phyloP scores from a whole-genome alignment of 768 basidiomycete genomes.

The Serpula lacrymans region DNA sequence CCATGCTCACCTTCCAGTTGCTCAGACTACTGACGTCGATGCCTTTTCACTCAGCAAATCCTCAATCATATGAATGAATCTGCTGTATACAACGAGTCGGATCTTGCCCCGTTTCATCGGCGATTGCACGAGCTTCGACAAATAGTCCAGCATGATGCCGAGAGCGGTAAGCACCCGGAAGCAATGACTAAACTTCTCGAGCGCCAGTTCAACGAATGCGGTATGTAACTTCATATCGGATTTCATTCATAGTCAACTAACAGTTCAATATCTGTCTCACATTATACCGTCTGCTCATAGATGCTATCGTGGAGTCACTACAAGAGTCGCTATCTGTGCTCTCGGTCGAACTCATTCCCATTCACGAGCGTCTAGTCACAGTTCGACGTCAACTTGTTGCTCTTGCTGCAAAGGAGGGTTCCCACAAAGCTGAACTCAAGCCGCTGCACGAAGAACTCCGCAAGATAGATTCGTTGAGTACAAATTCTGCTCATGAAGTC shows the following conservation, averaged over 20 bases:
- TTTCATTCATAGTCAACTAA: too few species aligned
- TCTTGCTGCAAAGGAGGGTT: conserved; percentile 83
- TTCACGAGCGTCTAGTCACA: conserved; percentile 85
- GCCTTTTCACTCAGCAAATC: conserved; percentile 66
- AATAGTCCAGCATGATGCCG: conserved; percentile 81
- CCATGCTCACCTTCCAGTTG: too few species aligned
- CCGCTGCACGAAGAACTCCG: conserved; percentile 89
- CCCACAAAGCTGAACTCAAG: conserved; percentile 84
- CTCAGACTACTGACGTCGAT: too few species aligned
- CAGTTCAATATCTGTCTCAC: conserved; percentile 3
- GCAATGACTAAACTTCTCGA: conserved; percentile 88
- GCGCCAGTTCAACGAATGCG: conserved; percentile 88
- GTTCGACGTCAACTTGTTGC: conserved; percentile 86
- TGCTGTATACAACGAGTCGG: conserved; percentile 87
- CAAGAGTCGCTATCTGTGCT: conserved; percentile 84
- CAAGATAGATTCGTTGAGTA: conserved; percentile 94
- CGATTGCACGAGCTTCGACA: conserved; percentile 78
- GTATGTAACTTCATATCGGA: conserved; percentile 44
- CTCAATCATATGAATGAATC: conserved; percentile 95
- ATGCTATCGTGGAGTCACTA: conserved; percentile 72
- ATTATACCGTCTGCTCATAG: conserved; percentile 34
- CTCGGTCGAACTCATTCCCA: conserved; percentile 84
- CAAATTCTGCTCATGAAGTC: conserved; percentile 27
- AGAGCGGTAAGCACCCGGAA: conserved; percentile 78
- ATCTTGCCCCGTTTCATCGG: conserved; percentile 83